Base-by-base conservation (phyloP, 1,284 basidiomycete genomes). In the Grifola frondosa region DNA sequence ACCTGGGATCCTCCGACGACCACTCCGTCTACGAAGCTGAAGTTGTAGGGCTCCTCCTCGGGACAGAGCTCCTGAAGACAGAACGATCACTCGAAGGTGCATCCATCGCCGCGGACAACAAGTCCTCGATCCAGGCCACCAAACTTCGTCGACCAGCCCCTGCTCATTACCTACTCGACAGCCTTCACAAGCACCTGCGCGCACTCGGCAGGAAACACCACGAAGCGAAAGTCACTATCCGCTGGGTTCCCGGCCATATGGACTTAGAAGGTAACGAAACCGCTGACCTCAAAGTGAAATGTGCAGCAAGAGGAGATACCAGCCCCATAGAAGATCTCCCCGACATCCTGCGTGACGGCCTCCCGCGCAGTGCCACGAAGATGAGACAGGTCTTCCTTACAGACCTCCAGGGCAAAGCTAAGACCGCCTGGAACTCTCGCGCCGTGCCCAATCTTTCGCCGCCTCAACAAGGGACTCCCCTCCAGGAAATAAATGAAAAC, bases 11-110 rank as follows among this genome's bases (percentile, higher is more conserved):
- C 0, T 34, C 40, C 1, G 37, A 17, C 1, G n/a, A 52, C 12
- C 63, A 68, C 52, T 62, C 61, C 0, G 59, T 63, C 1, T 63
- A 59, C 43, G 62, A 69, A 37, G 64, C 55, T 0, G 60, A 68
- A 46, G 37, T 52, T 0, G 52, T 63, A 0, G 65, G 61, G 3
- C 39, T 60, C 1, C 39, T 57, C 1, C 42, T 52, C 2, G 49
- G 30, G 3, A 15, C 44, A 8, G 31, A 49, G 17, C 45, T 54
- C 4, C 32, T 52, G 3, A 28, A 16, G 1, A 16, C 8, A 13
- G 42, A 33, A n/a, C 25, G 36, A 6, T 11, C 6, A 6, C 19
- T 8, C 4, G 5, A 13, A 16, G 13, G 9, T 10, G 42, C 42
- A 0, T 51, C 47, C 0, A 43, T 46, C 20, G 48, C 36, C 1